phyloP scores from a whole-genome alignment of 129 eudicot species.

The Saposhnikovia divaricata region DNA sequence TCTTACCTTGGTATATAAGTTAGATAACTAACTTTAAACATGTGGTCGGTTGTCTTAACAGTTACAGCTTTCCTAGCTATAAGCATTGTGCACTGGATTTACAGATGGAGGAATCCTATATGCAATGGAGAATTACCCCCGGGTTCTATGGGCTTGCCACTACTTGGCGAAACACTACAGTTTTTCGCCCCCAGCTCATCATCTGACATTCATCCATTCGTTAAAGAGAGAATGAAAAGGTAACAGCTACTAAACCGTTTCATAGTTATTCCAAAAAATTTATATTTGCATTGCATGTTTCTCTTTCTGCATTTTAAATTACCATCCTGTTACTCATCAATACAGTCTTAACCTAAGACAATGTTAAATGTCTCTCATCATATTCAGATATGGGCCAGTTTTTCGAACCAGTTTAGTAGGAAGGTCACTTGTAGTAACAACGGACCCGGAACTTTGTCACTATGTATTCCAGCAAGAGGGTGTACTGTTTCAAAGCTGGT shows the following conservation, averaged over 20 bases:
- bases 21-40: constrained; percentile 12
- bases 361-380: neutral
- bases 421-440: constrained; percentile 58
- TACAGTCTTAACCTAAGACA: neutral
- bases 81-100: constrained; percentile 50
- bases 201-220: constrained; percentile 65
- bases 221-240: constrained; percentile 86
- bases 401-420: constrained; percentile 77
- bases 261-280: neutral
- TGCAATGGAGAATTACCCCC: constrained; percentile 88
- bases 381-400: constrained; percentile 70
- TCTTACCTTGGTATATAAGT: neutral
- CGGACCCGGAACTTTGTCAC: constrained; percentile 73
- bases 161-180: constrained; percentile 67
- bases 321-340: neutral
- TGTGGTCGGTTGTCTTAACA: constrained; percentile 40
- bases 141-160: constrained; percentile 96
- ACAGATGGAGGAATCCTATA: constrained; percentile 71
- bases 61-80: constrained; percentile 26
- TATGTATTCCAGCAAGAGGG: constrained; percentile 85
- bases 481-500: constrained; percentile 74
- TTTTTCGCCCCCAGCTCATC: constrained; percentile 62
- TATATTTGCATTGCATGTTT: neutral
- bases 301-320: neutral
- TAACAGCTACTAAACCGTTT: constrained; percentile 10